A percentile compares a stretch with the other conserved stretches of the same genome.
These are phyloP conservation scores for Vinca minor DNA, from an alignment of 257 asterid species.

Conservation along the genomic window DNA sequence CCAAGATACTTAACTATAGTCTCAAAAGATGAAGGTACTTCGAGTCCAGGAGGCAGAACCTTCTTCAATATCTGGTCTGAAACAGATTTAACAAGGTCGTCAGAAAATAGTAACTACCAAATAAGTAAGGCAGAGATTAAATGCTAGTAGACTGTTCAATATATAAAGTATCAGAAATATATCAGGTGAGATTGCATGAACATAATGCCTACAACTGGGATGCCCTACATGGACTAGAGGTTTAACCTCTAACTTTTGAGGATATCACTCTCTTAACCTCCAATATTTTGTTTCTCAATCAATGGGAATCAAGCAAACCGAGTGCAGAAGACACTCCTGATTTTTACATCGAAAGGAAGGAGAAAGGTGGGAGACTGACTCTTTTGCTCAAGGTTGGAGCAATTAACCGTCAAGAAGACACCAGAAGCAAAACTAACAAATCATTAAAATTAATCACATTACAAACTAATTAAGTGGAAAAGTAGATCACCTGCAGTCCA, in stretches of 20 bases:
- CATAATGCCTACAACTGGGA: neutral
- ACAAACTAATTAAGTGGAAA: neutral
- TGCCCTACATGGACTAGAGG: neutral
- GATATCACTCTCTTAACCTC: neutral
- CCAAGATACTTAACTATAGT: conserved; percentile 81
- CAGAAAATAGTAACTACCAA: too few species aligned
- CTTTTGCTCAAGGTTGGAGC: neutral
- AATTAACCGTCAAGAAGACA: neutral
- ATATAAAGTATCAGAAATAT: neutral
- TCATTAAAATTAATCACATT: neutral
- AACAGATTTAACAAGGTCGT: conserved; percentile 23
- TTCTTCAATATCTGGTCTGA: conserved; percentile 82
- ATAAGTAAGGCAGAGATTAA: too few species aligned
- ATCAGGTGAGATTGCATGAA: too few species aligned
- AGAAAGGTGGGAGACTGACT: conserved; percentile 1
- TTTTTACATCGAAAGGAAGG: neutral
- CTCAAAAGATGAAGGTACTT: conserved; percentile 92
- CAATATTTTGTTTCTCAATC: neutral
- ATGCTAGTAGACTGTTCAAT: neutral
- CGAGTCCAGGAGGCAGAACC: conserved; percentile 77
- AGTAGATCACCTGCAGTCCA: conserved; percentile 70
- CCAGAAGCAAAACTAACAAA: neutral
- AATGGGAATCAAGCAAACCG: neutral
- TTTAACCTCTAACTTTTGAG: neutral
- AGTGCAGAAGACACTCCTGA: conserved; percentile 4